phyloP scores from a whole-genome alignment of 352 stramenopile genomes.

The Phytophthora ramorum region DNA sequence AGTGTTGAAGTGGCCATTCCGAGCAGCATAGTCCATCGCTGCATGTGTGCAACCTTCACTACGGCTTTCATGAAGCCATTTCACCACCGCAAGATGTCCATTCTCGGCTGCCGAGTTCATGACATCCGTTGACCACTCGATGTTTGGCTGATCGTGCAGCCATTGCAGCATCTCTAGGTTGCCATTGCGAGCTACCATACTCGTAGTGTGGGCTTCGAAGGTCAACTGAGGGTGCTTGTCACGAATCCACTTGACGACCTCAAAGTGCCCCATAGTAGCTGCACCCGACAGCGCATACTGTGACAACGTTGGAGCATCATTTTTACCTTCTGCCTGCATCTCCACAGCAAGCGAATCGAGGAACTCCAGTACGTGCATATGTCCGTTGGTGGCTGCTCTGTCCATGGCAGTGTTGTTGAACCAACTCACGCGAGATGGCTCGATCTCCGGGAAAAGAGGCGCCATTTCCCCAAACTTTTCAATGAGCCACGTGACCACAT shows the following conservation, averaged over 20 bases:
- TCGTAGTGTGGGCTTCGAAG: background rate
- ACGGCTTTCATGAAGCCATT: constrained; percentile 27
- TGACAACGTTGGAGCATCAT: constrained; percentile 8
- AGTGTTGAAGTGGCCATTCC: constrained; percentile 6
- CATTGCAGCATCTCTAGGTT: constrained; percentile 3
- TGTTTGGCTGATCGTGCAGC: background rate
- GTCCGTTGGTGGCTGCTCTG: constrained; percentile 14
- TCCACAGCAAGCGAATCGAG: constrained; percentile 10
- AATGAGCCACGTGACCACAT: constrained; percentile 18
- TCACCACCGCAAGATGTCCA: constrained; percentile 18
- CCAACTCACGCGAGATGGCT: background rate
- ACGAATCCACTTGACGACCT: constrained; percentile 18
- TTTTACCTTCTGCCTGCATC: constrained; percentile 12
- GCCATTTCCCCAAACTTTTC: constrained; percentile 2
- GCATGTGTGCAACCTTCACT: constrained; percentile 6
- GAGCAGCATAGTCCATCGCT: constrained; percentile 12
- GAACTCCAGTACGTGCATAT: constrained; percentile 14
- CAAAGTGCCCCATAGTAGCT: constrained; percentile 2
- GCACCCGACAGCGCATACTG: constrained; percentile 5
- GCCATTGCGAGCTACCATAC: constrained; percentile 1
- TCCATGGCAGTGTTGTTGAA: constrained; percentile 18
- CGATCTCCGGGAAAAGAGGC: constrained; percentile 7
- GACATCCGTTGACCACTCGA: constrained; percentile 1
- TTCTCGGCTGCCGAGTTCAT: constrained; percentile 23
- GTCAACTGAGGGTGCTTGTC: constrained; percentile 7